Percentiles rank a stretch among this genome's conserved stretches.
These are phyloP conservation scores for Leishmania tarentolae DNA, from an alignment of 208 protist species.

Conservation along the genomic window DNA sequence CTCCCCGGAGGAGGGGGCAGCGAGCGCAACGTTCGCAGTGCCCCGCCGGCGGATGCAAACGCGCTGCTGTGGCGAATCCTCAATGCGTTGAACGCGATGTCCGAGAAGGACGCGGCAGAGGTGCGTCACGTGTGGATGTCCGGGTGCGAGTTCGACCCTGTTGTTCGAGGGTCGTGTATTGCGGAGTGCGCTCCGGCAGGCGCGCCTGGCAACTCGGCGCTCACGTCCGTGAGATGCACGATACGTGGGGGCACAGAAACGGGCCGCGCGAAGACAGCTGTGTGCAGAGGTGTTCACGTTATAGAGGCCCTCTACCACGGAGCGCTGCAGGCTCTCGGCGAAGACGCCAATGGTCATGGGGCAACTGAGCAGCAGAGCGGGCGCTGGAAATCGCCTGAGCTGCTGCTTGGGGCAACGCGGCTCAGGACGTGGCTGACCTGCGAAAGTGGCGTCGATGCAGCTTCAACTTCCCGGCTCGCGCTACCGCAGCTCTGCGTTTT, in stretches of 20 bases:
- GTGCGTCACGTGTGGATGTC: slow-evolving; percentile 23
- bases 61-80: slow-evolving; percentile 11
- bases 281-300: background rate
- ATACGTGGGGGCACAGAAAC: background rate
- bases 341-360: background rate
- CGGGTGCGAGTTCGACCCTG: background rate
- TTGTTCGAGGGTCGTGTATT: background rate
- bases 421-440: slow-evolving; percentile 20
- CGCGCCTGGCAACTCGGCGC: background rate
- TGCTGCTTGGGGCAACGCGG: slow-evolving; percentile 8
- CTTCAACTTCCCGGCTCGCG: background rate
- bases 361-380: background rate
- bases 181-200: background rate
- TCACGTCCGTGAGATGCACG: background rate
- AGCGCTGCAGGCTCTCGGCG: background rate
- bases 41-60: background rate
- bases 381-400: background rate
- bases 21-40: background rate
- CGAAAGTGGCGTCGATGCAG: background rate
- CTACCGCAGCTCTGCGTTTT: slow-evolving; percentile 14
- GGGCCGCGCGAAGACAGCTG: background rate
- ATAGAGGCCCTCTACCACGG: slow-evolving; percentile 5
- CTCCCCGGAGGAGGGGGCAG: background rate
- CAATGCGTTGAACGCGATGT: background rate
- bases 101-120: slow-evolving; percentile 18